Evolutionary conservation across 1,284 basidiomycete genomes (phyloP).

Genomic region (Ustilago nuda): DNA sequence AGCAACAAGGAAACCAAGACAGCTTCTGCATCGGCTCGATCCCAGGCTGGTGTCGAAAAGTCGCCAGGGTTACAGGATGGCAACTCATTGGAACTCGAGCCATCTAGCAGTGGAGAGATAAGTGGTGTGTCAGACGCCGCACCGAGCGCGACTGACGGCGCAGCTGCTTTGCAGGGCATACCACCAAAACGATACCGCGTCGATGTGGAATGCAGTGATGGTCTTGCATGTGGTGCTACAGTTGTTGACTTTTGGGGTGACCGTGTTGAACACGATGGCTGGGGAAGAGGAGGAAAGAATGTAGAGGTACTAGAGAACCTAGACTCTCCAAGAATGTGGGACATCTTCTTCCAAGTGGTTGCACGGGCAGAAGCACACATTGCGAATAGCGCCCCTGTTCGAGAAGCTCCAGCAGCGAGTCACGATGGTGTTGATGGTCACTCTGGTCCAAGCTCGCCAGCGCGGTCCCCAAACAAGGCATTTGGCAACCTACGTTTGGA

Average conservation of each 20-base stretch:
- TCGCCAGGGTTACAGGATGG: slow-evolving; percentile 1
- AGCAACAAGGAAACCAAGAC: slow-evolving; percentile 32
- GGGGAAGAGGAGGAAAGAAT: slow-evolving; percentile 57
- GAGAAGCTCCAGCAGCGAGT: neutral
- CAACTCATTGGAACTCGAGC: slow-evolving; percentile 33
- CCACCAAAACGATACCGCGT: slow-evolving; percentile 56
- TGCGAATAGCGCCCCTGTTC: slow-evolving; percentile 10
- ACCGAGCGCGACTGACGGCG: slow-evolving; percentile 1
- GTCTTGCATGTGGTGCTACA: slow-evolving; percentile 55
- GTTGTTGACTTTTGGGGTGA: slow-evolving; percentile 62
- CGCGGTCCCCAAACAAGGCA: slow-evolving; percentile 24
- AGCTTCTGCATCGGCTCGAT: neutral
- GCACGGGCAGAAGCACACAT: slow-evolving; percentile 52
- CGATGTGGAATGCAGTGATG: slow-evolving; percentile 51
- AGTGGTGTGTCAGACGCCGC: slow-evolving; percentile 20
- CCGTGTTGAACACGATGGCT: slow-evolving; percentile 46
- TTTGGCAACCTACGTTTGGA: slow-evolving; percentile 22
- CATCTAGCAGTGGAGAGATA: slow-evolving; percentile 7
- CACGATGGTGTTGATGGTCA: slow-evolving; percentile 9
- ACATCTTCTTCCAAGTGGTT: slow-evolving; percentile 56
- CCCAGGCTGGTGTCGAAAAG: neutral
- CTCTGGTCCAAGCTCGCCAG: slow-evolving; percentile 14
- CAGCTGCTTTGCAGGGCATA: slow-evolving; percentile 2
- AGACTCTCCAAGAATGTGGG: slow-evolving; percentile 54
- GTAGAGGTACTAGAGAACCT: slow-evolving; percentile 60